Conservation (phyloP, 495 filamentous ascomycete genomes). For the Lepraria neglecta region DNA sequence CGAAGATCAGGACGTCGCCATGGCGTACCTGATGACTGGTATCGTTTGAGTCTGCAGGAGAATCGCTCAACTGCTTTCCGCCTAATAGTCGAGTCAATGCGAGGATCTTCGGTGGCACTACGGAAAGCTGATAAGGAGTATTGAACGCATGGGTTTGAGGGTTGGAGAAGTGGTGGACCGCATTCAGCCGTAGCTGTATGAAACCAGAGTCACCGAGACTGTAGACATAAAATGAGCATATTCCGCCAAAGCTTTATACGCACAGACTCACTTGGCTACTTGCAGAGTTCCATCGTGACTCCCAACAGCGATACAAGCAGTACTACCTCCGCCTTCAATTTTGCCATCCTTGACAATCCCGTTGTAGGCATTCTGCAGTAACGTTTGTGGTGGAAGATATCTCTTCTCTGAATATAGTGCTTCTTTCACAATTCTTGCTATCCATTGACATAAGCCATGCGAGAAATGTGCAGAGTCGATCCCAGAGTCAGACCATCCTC, state of each 20-base stretch:
- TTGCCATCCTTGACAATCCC: slow-evolving; percentile 63
- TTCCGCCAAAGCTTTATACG: slow-evolving; percentile 6
- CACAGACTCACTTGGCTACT: slow-evolving; percentile 63
- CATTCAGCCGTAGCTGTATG: slow-evolving; percentile 73
- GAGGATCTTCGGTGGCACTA: slow-evolving; percentile 74
- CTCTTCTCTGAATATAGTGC: slow-evolving; percentile 39
- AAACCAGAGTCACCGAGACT: slow-evolving; percentile 95
- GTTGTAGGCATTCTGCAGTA: slow-evolving; percentile 82
- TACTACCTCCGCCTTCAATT: slow-evolving; percentile 80
- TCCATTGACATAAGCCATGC: slow-evolving; percentile 86
- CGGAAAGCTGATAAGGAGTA: slow-evolving; percentile 88
- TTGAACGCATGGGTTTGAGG: slow-evolving; percentile 97
- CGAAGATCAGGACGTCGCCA: slow-evolving; percentile 86
- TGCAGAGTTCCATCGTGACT: slow-evolving; percentile 64
- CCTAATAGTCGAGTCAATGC: slow-evolving; percentile 72
- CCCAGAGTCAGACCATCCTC: slow-evolving; percentile 84
- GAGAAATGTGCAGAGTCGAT: slow-evolving; percentile 94
- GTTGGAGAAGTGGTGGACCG: slow-evolving; percentile 71
- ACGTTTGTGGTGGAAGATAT: slow-evolving; percentile 52
- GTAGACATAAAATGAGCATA: slow-evolving; percentile 2
- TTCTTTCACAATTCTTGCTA: slow-evolving; percentile 63
- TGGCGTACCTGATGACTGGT: slow-evolving; percentile 69
- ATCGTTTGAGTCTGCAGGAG: slow-evolving; percentile 76
- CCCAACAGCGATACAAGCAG: slow-evolving; percentile 75
- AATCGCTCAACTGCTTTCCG: slow-evolving; percentile 70